These are phyloP conservation scores for Trichaptum fuscoviolaceum DNA, from an alignment of 768 basidiomycete species.

Conservation along the genomic window DNA sequence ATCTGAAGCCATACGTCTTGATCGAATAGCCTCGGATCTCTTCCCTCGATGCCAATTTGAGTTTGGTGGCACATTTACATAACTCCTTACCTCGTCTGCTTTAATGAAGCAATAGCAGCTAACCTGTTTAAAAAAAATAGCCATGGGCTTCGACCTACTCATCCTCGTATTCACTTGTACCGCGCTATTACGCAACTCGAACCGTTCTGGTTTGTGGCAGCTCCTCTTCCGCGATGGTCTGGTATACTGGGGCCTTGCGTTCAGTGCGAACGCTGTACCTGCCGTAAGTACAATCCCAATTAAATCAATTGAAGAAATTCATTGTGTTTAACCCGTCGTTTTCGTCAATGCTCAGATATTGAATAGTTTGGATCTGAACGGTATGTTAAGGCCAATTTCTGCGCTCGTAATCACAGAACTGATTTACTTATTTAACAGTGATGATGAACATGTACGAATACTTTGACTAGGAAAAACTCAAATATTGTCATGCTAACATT, in stretches of 20 bases:
- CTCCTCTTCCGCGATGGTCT: constrained; percentile 71
- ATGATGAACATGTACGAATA: constrained; percentile 57
- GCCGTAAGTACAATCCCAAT: constrained; percentile 39
- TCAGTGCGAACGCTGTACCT: constrained; percentile 60
- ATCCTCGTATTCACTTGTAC: constrained; percentile 53
- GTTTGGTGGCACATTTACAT: background rate
- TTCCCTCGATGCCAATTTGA: background rate
- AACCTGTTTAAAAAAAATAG: constrained; percentile 25
- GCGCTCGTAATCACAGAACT: constrained; percentile 9
- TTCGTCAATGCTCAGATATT: constrained; percentile 25
- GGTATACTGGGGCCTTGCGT: constrained; percentile 62
- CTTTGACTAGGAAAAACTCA: background rate
- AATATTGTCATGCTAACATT: no score
- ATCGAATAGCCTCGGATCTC: background rate
- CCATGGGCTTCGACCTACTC: constrained; percentile 64
- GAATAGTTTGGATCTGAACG: constrained; percentile 38
- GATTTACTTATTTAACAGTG: constrained; percentile 27
- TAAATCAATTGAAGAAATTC: background rate
- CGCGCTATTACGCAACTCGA: constrained; percentile 39
- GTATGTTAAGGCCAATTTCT: constrained; percentile 31
- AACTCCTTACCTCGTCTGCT: background rate
- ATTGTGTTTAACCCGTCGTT: constrained; percentile 42
- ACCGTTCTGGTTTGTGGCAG: constrained; percentile 58
- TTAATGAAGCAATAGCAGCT: background rate
- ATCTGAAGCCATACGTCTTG: background rate